A percentile compares a stretch with the other conserved stretches of the same genome.
These are phyloP conservation scores for Laguncularia racemosa DNA, from an alignment of 345 rosid species.

Conservation along the genomic window DNA sequence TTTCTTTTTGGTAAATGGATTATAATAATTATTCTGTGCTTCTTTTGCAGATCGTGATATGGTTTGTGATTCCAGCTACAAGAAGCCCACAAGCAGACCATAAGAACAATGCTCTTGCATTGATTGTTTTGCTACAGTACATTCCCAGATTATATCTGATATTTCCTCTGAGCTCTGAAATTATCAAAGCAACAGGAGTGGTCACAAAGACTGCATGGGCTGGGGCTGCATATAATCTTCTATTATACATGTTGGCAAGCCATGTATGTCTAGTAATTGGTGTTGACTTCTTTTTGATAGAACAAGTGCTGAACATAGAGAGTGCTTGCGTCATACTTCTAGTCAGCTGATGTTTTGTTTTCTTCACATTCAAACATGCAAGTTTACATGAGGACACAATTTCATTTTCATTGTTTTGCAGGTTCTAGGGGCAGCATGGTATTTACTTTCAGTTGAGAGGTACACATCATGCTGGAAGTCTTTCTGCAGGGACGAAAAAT, in stretches of 20 bases:
- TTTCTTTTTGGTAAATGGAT: not conserved
- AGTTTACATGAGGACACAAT: not conserved
- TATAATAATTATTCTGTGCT: not conserved
- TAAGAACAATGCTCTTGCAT: slow-evolving; percentile 62
- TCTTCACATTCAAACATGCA: no score
- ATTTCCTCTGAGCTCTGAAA: slow-evolving; percentile 74
- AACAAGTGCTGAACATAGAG: not conserved
- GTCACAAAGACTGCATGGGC: slow-evolving; percentile 48
- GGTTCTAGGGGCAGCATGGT: slow-evolving; percentile 90
- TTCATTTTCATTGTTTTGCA: slow-evolving; percentile 16
- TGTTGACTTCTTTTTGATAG: not conserved
- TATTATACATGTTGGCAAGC: slow-evolving; percentile 45
- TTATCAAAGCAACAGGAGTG: slow-evolving; percentile 64
- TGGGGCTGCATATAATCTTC: slow-evolving; percentile 42
- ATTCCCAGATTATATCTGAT: slow-evolving; percentile 76
- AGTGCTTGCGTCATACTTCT: no score
- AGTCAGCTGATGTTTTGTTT: no score
- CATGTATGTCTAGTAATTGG: slow-evolving; percentile 22
- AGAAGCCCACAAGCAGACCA: slow-evolving; percentile 42
- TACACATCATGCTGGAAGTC: slow-evolving; percentile 79
- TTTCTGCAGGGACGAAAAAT: slow-evolving; percentile 43
- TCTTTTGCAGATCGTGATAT: slow-evolving; percentile 51
- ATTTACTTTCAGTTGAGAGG: slow-evolving; percentile 69
- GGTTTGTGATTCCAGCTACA: slow-evolving; percentile 59
- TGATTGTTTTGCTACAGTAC: slow-evolving; percentile 70